Conservation (phyloP, 2,329 filamentous ascomycete genomes). For the Venturia nashicola region DNA sequence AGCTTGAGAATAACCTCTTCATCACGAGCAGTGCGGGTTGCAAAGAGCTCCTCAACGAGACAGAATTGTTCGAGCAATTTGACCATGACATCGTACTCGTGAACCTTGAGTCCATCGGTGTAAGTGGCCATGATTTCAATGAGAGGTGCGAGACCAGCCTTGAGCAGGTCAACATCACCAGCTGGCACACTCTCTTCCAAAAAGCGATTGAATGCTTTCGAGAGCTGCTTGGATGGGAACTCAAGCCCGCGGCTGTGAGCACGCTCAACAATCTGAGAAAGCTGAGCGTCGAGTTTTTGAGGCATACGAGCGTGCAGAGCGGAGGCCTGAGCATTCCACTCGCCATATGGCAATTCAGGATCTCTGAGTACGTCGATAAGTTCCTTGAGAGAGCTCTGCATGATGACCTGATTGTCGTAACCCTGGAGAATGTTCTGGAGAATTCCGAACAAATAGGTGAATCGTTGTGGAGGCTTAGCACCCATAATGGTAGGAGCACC, state of each 20-base stretch:
- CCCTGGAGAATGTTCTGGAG: conserved; percentile 81
- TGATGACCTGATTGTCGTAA: conserved; percentile 96
- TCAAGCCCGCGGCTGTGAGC: conserved; percentile 66
- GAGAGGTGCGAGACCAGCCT: conserved; percentile 61
- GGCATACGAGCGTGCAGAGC: conserved; percentile 97
- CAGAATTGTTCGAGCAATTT: conserved; percentile 71
- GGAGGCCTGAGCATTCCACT: conserved; percentile 92
- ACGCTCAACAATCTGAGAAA: conserved; percentile 77
- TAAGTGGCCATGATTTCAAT: conserved; percentile 69
- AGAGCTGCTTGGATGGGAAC: conserved; percentile 81
- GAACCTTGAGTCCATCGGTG: conserved; percentile 74
- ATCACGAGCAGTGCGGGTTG: conserved; percentile 70
- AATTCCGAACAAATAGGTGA: conserved; percentile 62
- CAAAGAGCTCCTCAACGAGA: conserved; percentile 77
- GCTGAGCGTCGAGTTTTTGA: conserved; percentile 72
- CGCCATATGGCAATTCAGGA: conserved; percentile 83
- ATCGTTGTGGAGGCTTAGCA: conserved; percentile 82
- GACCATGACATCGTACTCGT: conserved; percentile 76
- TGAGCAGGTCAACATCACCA: conserved; percentile 61
- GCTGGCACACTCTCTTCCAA: conserved; percentile 71
- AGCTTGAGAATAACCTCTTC: conserved; percentile 90
- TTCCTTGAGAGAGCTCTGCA: conserved; percentile 75
- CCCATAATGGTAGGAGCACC: conserved; percentile 80
- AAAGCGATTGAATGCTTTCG: conserved; percentile 78
- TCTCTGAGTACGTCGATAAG: conserved; percentile 83